phyloP scores from a whole-genome alignment of 2,329 filamentous ascomycete species.

The Colletotrichum sp. region DNA sequence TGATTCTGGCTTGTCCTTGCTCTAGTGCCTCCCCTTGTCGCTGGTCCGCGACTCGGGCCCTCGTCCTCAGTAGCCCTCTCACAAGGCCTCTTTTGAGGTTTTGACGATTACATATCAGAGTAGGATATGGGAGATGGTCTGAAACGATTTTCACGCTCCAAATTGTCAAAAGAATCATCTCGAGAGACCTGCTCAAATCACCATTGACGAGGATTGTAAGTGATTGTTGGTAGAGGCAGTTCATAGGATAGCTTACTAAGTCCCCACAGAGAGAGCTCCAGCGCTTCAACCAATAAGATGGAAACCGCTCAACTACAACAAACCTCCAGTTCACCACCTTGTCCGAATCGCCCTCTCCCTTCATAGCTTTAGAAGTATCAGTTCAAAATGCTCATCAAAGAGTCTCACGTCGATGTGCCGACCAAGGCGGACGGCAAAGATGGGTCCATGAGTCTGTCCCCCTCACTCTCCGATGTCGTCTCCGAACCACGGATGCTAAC shows the following conservation, averaged over 20 bases:
- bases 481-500: background rate
- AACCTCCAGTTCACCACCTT: background rate
- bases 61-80: background rate
- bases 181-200: background rate
- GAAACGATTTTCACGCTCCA: background rate
- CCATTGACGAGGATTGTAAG: background rate
- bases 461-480: background rate
- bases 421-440: slow-evolving; percentile 59
- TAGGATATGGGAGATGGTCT: background rate
- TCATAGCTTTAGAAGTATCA: fast-evolving
- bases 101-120: background rate
- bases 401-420: slow-evolving; percentile 56
- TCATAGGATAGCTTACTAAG: slow-evolving; percentile 15
- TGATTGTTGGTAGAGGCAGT: background rate
- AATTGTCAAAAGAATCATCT: background rate
- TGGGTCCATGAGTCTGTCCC: slow-evolving; percentile 53
- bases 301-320: slow-evolving; percentile 13
- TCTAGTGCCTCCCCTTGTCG: background rate
- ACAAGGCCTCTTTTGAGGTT: background rate
- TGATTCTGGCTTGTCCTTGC: background rate
- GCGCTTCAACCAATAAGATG: background rate
- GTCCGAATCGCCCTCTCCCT: background rate
- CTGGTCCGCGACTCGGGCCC: background rate
- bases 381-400: slow-evolving; percentile 56
- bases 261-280: background rate